Evolutionary conservation across 2,329 filamentous ascomycete genomes (phyloP).

Genomic region (Aureobasidium zeae): DNA sequence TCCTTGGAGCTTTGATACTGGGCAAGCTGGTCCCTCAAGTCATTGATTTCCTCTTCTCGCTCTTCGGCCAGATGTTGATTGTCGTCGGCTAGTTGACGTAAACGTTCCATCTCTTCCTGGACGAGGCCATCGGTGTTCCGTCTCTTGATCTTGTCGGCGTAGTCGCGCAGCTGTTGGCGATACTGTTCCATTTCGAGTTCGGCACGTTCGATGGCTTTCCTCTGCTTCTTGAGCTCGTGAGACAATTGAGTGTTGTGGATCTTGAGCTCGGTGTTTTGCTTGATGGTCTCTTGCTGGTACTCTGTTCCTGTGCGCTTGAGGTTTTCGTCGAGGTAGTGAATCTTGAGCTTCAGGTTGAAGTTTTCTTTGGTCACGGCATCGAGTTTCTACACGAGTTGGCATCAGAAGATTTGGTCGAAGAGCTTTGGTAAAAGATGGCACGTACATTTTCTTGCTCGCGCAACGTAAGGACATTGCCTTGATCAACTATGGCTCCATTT

Average conservation of each 20-base stretch:
- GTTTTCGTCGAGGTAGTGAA: slow-evolving; percentile 90
- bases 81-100: slow-evolving; percentile 37
- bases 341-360: slow-evolving; percentile 91
- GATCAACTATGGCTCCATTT: slow-evolving; percentile 61
- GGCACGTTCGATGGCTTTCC: slow-evolving; percentile 71
- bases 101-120: slow-evolving; percentile 49
- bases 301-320: slow-evolving; percentile 79
- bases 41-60: slow-evolving; percentile 36
- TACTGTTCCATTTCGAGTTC: slow-evolving; percentile 83
- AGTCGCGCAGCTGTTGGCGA: slow-evolving; percentile 67
- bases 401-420: too few species aligned
- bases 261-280: slow-evolving; percentile 94
- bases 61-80: slow-evolving; percentile 31
- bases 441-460: slow-evolving; percentile 84
- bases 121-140: slow-evolving; percentile 61
- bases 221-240: slow-evolving; percentile 74
- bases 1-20: slow-evolving; percentile 25
- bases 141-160: slow-evolving; percentile 71
- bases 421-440: slow-evolving; percentile 13
- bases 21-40: slow-evolving; percentile 33
- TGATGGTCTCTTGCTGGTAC: slow-evolving; percentile 78
- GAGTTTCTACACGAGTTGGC: slow-evolving; percentile 51
- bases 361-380: slow-evolving; percentile 98
- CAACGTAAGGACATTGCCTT: slow-evolving; percentile 83
- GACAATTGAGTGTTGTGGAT: slow-evolving; percentile 86